phyloP scores from a whole-genome alignment of 441 rosid genomes.

The Erodium chrysanthum region DNA sequence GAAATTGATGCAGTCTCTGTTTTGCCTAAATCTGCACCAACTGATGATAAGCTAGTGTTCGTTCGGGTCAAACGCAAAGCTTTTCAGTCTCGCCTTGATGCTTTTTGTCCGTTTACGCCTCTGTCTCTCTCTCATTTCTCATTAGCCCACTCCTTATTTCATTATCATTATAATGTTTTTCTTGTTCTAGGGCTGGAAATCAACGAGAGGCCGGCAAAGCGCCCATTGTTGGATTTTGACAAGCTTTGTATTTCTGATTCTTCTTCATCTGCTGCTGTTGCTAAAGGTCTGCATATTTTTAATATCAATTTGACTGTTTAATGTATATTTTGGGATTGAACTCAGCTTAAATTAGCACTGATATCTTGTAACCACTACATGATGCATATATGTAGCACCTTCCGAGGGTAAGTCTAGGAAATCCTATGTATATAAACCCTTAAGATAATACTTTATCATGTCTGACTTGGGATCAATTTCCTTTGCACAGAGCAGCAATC shows the following conservation, averaged over 20 bases:
- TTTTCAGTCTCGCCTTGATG: constrained; percentile 46
- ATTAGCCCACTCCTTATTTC: not conserved
- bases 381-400: no score
- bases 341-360: not conserved
- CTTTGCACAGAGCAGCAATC: not conserved
- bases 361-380: no score
- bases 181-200: constrained; percentile 71
- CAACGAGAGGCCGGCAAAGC: constrained; percentile 68
- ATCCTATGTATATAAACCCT: not conserved
- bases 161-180: not conserved
- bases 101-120: constrained; percentile 46
- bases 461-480: not conserved
- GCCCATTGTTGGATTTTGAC: constrained; percentile 43
- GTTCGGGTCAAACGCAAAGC: constrained; percentile 85
- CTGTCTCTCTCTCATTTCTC: not conserved
- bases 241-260: constrained; percentile 49
- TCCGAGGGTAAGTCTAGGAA: no score
- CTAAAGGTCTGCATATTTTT: constrained; percentile 29
- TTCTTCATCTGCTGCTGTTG: constrained; percentile 4
- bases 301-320: not conserved
- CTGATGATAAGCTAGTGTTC: constrained; percentile 48
- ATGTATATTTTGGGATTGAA: not conserved
- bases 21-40: constrained; percentile 16
- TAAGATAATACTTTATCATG: not conserved
- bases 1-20: constrained; percentile 32